These are phyloP conservation scores for Hymenochaete sp. DNA, from an alignment of 1,284 basidiomycete genomes.

Conservation along the genomic window DNA sequence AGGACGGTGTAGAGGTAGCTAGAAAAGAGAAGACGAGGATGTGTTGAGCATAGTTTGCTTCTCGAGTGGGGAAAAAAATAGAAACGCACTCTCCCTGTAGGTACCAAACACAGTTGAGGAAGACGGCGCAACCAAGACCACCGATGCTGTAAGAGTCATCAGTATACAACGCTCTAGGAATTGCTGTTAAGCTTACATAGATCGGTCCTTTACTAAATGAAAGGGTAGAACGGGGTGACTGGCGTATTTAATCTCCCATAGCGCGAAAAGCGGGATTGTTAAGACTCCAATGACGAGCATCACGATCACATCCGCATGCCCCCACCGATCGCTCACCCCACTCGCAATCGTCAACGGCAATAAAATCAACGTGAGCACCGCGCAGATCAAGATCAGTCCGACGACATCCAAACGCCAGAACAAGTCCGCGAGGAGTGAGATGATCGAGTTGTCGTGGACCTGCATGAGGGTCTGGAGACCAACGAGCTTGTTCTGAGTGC, in stretches of 20 bases:
- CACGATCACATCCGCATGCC: conserved; percentile 28
- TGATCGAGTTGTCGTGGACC: conserved; percentile 19
- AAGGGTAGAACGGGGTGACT: conserved; percentile 30
- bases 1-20: conserved; percentile 31
- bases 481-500: conserved; percentile 23
- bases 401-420: conserved; percentile 33
- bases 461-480: conserved; percentile 24
- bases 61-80: neutral
- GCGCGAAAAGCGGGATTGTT: conserved; percentile 27
- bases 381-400: conserved; percentile 29
- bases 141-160: conserved; percentile 4
- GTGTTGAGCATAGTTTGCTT: neutral
- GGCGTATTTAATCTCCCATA: conserved; percentile 30
- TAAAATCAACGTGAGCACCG: conserved; percentile 28
- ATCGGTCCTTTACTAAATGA: conserved; percentile 29
- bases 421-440: conserved; percentile 23
- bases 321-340: conserved; percentile 25
- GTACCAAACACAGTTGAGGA: conserved; percentile 32
- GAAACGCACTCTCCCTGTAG: conserved; percentile 16
- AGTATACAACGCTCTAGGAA: conserved; percentile 9
- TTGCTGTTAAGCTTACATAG: neutral
- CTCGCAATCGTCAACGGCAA: conserved; percentile 32
- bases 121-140: conserved; percentile 28
- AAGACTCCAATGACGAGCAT: conserved; percentile 31
- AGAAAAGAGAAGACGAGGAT: no score